Conservation (phyloP, 2,329 filamentous ascomycete genomes). For the Chaetomium olivaceum region DNA sequence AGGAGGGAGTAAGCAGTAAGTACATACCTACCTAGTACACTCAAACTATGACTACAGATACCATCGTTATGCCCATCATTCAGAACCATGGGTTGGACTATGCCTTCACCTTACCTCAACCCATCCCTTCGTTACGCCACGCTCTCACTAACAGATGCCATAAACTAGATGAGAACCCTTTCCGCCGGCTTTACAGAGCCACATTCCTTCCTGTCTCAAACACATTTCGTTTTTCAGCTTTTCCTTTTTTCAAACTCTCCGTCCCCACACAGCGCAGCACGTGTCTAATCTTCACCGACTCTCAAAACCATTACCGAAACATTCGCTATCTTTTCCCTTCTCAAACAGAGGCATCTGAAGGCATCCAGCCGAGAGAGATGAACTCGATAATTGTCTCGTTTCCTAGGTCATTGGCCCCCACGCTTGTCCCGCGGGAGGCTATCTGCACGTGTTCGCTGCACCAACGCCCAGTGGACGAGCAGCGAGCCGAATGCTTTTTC, state of each 20-base stretch:
- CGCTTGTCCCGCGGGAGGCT: background rate
- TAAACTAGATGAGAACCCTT: background rate
- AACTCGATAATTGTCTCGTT: background rate
- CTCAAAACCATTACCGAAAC: background rate
- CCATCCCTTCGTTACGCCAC: background rate
- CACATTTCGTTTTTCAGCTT: background rate
- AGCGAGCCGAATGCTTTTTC: background rate
- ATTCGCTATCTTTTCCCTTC: background rate
- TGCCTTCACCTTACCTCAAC: no score
- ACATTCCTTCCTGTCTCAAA: background rate
- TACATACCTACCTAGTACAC: no score
- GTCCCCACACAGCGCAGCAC: background rate
- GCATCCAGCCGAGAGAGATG: background rate
- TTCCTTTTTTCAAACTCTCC: background rate
- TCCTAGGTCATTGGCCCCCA: background rate
- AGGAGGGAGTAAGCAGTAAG: background rate
- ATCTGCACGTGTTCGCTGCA: background rate
- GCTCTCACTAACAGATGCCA: background rate
- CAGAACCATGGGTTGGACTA: no score
- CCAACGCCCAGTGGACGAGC: background rate
- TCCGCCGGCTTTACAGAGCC: background rate
- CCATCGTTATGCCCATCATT: no score
- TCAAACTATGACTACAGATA: no score
- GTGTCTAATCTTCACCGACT: background rate
- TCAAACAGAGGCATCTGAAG: background rate